These are phyloP conservation scores for Letharia lupina DNA, from an alignment of 495 filamentous ascomycete genomes.

Conservation along the genomic window DNA sequence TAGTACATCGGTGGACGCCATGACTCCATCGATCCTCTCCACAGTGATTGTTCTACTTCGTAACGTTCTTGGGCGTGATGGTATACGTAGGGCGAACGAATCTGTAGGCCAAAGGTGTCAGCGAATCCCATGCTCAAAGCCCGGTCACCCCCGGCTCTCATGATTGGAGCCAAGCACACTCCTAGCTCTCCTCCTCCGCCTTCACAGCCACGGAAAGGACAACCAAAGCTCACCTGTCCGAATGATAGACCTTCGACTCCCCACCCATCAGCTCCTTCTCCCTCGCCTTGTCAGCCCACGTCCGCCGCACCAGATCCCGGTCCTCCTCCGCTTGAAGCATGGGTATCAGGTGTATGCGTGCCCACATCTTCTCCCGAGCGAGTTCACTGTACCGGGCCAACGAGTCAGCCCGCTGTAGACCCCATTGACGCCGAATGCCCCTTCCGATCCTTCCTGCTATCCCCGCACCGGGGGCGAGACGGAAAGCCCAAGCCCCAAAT, in stretches of 20 bases:
- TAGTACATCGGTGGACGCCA: constrained; percentile 8
- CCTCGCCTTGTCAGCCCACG: constrained; percentile 75
- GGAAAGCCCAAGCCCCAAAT: background rate
- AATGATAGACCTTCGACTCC: constrained; percentile 75
- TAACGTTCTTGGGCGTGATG: constrained; percentile 44
- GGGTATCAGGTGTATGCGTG: constrained; percentile 84
- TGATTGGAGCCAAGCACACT: background rate
- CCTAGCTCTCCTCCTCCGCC: background rate
- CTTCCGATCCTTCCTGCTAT: background rate
- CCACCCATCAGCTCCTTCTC: constrained; percentile 83
- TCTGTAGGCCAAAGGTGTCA: constrained; percentile 30
- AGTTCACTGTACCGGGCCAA: constrained; percentile 57
- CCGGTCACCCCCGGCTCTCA: background rate
- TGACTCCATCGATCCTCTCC: constrained; percentile 6
- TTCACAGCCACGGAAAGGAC: no score
- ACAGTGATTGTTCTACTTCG: constrained; percentile 32
- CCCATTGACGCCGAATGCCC: constrained; percentile 4
- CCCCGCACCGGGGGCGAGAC: background rate
- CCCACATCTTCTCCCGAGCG: constrained; percentile 95
- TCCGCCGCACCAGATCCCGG: constrained; percentile 79
- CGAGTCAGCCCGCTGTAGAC: background rate
- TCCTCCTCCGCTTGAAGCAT: constrained; percentile 92
- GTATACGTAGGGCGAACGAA: constrained; percentile 67
- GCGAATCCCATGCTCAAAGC: background rate
- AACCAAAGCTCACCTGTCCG: constrained; percentile 60